phyloP scores from a whole-genome alignment of 2,329 filamentous ascomycete species.

The Alternaria incomplexa region DNA sequence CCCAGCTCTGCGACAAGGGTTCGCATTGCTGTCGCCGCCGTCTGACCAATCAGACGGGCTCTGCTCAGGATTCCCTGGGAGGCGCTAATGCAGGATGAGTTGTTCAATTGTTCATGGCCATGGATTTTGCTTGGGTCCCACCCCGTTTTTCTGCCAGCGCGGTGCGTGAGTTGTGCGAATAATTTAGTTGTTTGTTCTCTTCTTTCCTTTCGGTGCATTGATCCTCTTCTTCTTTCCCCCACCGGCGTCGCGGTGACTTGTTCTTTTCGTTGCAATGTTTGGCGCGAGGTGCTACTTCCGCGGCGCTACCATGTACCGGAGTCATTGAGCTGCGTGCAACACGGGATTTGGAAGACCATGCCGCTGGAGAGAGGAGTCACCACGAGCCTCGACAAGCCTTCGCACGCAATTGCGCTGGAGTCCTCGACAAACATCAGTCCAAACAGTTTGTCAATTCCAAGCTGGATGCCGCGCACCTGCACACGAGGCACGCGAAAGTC shows the following conservation, averaged over 20 bases:
- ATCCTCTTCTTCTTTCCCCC: neutral
- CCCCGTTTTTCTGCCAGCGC: conserved; percentile 21
- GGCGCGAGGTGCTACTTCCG: neutral
- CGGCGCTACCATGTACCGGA: neutral
- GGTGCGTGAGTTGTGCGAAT: conserved; percentile 24
- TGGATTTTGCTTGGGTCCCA: conserved; percentile 31
- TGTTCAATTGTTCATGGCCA: conserved; percentile 43
- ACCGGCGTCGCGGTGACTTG: neutral
- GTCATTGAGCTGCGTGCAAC: neutral
- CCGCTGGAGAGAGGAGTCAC: neutral
- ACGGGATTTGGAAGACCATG: neutral
- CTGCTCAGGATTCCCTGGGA: conserved; percentile 31
- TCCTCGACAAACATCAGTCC: neutral
- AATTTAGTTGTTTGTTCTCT: conserved; percentile 24
- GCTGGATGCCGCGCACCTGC: neutral
- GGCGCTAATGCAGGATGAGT: conserved; percentile 49
- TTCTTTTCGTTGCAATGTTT: neutral
- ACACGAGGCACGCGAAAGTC: conserved; percentile 4
- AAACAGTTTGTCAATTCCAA: neutral
- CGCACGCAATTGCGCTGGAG: conserved; percentile 3
- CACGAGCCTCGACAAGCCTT: neutral
- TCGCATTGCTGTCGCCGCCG: conserved; percentile 3
- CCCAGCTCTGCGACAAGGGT: neutral
- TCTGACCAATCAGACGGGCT: conserved; percentile 29
- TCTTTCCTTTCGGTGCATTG: conserved; percentile 9